Conservation (phyloP, 441 rosid species). For the Pelargonium australe region DNA sequence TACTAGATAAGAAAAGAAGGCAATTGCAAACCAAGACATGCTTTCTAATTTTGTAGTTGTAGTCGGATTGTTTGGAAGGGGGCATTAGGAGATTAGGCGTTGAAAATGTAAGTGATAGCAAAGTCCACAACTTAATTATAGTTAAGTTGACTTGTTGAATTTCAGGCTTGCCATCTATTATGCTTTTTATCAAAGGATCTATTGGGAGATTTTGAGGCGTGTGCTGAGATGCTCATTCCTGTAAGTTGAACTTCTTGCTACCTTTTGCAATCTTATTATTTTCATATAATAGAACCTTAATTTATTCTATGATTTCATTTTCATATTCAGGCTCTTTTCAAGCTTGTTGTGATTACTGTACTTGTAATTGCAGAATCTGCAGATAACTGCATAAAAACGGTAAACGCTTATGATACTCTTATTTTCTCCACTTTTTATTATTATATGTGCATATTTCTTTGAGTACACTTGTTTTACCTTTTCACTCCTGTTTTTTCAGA, state of each 20-base stretch:
- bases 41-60: background rate
- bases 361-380: constrained; percentile 99
- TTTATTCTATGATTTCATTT: constrained; percentile 26
- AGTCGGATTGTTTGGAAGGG: background rate
- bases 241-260: constrained; percentile 38
- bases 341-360: constrained; percentile 99
- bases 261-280: constrained; percentile 14
- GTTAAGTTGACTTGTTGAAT: constrained; percentile 21
- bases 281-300: constrained; percentile 8
- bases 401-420: constrained; percentile 29
- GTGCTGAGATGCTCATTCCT: constrained; percentile 89
- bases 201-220: constrained; percentile 85
- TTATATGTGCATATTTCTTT: constrained; percentile 7
- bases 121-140: background rate
- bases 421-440: background rate
- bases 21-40: background rate
- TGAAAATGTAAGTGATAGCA: background rate
- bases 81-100: background rate
- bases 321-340: constrained; percentile 94
- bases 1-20: too few species aligned
- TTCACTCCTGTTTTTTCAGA: constrained; percentile 38
- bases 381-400: constrained; percentile 97
- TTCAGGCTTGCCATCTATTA: constrained; percentile 86
- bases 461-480: constrained; percentile 4
- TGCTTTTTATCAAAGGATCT: constrained; percentile 93